These are phyloP conservation scores for Symbiodinium pilosum DNA, from an alignment of 73 alveolate species.

Conservation along the genomic window DNA sequence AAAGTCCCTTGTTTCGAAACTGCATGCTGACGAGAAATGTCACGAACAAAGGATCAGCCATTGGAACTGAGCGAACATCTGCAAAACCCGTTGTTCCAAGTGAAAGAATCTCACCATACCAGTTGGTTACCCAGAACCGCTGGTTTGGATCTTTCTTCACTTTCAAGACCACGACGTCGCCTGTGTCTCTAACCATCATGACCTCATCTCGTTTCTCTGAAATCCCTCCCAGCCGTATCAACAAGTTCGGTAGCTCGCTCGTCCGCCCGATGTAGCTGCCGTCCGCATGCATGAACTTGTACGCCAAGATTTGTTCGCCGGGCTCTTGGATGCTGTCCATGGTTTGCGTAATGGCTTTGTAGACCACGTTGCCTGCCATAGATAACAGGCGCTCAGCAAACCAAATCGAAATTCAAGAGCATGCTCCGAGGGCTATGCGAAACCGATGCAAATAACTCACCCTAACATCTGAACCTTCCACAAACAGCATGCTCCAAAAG, in stretches of 20 bases:
- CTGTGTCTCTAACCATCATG: background rate
- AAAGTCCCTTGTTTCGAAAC: background rate
- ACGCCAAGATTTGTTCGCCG: background rate
- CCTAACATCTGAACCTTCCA: too few species aligned
- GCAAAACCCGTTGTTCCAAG: background rate
- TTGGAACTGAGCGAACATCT: background rate
- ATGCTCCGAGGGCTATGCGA: too few species aligned
- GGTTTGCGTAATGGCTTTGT: background rate
- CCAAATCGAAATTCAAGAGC: too few species aligned
- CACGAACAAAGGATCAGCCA: slow-evolving; percentile 10
- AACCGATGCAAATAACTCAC: too few species aligned
- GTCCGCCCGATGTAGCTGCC: slow-evolving; percentile 4
- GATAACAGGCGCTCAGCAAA: too few species aligned
- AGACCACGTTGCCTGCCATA: background rate
- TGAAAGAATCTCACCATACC: background rate
- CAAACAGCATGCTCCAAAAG: too few species aligned
- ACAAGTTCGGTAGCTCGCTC: background rate
- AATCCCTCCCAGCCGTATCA: background rate
- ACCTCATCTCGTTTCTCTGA: background rate
- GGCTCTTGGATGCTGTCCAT: background rate
- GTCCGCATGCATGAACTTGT: background rate
- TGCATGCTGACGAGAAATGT: background rate
- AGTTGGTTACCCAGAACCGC: background rate
- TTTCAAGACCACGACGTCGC: background rate
- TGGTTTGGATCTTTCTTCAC: background rate